Evolutionary conservation across 1,284 basidiomycete species (phyloP), one percentile per base, ranked within the genome.

Genomic region (Papiliotrema terrestris): DNA sequence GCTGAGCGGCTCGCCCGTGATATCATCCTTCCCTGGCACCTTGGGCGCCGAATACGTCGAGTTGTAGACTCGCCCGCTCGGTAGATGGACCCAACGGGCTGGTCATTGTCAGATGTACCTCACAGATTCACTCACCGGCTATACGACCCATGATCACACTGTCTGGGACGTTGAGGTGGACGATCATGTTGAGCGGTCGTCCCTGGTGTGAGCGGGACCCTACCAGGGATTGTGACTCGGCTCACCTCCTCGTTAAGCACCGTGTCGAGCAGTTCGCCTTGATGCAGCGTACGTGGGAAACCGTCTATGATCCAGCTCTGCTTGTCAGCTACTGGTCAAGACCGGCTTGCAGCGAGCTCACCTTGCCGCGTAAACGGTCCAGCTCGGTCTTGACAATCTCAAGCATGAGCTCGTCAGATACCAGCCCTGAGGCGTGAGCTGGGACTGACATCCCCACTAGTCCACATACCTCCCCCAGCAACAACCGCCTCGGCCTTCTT

Each of bases 21-120:
- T 79, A 72, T 98, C 94, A 79, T 98, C 96, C 56, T 83, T 81
- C 3, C 95, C 95, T 2, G 86, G 80, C 0, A 88, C 83, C 66
- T 87, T 88, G 17, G 96, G 96, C 22, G 85, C 88, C 75, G 95
- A 97, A 78, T 89, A 92, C 15, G 87, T 84, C 68, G 86, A 83
- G 75, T 95, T 96, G 80, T 99, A 99, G 15, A 98, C 88, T 20
- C 96, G 83, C 4, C 96, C 96, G 0, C 90, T 94, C 1, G 91
- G 85, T 2, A 91, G 81, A 74, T 98, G 95, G 4, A 98, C 85
- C 91, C 90, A 98, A 51, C 94, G 87, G 64, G 93, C 90, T 80
- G 62, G 14, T 32, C 22, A 25, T 17, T 29, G 29, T 57, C 45
- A 56, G 20, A 47, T 17, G 1, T 38, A n/a, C 19, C 26, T 26